A percentile compares a stretch with the other conserved stretches of the same genome.
These are phyloP conservation scores for Cystoderma amianthinum DNA, from an alignment of 768 basidiomycete species.

Conservation along the genomic window DNA sequence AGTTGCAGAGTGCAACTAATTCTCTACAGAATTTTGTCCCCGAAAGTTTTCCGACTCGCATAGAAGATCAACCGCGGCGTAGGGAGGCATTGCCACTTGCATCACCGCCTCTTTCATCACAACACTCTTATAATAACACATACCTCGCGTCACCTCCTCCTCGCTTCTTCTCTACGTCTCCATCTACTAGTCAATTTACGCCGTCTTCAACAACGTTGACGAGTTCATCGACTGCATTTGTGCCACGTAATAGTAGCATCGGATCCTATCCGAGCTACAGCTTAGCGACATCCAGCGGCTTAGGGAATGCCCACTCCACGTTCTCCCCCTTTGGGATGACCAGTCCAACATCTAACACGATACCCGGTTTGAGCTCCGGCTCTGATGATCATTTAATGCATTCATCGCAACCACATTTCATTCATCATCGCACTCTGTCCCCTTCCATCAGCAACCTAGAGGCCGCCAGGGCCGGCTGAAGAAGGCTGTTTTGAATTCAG, in stretches of 20 bases:
- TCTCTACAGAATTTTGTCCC: background rate
- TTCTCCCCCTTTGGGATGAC: conserved; percentile 32
- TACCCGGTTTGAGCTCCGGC: conserved; percentile 25
- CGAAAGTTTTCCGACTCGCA: background rate
- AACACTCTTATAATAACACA: conserved; percentile 7
- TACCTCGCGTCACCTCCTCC: conserved; percentile 37
- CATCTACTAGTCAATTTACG: conserved; percentile 18
- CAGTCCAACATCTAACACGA: conserved; percentile 19
- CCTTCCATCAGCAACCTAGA: conserved; percentile 32
- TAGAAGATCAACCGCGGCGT: conserved; percentile 11
- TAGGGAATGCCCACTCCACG: conserved; percentile 11
- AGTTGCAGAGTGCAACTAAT: conserved; percentile 2
- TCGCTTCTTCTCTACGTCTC: conserved; percentile 34
- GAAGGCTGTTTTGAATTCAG: conserved; percentile 9
- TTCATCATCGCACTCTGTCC: conserved; percentile 22
- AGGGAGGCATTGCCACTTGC: conserved; percentile 3
- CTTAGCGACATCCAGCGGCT: conserved; percentile 12
- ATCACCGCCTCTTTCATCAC: conserved; percentile 12
- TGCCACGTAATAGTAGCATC: conserved; percentile 22
- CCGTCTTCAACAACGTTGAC: conserved; percentile 20
- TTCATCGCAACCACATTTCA: conserved; percentile 21
- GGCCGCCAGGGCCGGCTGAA: conserved; percentile 37
- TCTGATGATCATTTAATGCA: conserved; percentile 26
- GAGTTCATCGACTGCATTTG: conserved; percentile 23
- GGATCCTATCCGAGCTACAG: conserved; percentile 17